Conservation (phyloP, 495 filamentous ascomycete species). For the Letharia lupina region DNA sequence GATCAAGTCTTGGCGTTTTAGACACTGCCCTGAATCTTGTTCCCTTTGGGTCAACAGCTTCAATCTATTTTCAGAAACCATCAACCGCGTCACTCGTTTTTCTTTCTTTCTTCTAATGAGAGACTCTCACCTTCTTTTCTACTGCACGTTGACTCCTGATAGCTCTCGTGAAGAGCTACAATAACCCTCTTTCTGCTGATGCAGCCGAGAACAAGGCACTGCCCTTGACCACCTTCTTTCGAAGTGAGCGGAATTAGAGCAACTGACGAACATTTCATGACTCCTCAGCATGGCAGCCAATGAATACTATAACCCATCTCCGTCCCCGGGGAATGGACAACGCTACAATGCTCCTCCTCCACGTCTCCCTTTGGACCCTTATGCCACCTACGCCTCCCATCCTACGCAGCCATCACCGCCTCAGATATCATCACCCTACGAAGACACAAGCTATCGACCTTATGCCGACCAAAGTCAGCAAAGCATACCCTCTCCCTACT, state of each 20-base stretch:
- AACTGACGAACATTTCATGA: background rate
- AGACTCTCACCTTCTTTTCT: slow-evolving; percentile 1
- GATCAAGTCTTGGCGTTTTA: slow-evolving; percentile 10
- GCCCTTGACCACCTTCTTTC: background rate
- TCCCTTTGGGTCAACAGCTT: background rate
- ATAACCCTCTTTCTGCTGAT: background rate
- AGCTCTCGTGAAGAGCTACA: slow-evolving; percentile 4
- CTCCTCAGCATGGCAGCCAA: slow-evolving; percentile 60
- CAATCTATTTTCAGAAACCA: slow-evolving; percentile 8
- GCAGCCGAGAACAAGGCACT: background rate
- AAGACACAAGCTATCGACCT: slow-evolving; percentile 53
- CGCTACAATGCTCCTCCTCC: slow-evolving; percentile 38
- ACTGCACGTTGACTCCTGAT: background rate
- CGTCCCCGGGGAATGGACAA: slow-evolving; percentile 25
- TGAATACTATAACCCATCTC: slow-evolving; percentile 61
- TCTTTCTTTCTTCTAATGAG: background rate
- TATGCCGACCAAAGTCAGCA: slow-evolving; percentile 40
- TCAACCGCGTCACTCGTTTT: background rate
- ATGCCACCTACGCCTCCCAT: slow-evolving; percentile 24
- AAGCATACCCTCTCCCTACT: slow-evolving; percentile 44
- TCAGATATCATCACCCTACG: slow-evolving; percentile 50
- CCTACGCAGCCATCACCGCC: slow-evolving; percentile 31
- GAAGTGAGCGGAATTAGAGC: background rate
- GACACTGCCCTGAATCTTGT: slow-evolving; percentile 3
- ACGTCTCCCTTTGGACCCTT: slow-evolving; percentile 26